A percentile compares a stretch with the other conserved stretches of the same genome.
Evolutionary conservation across 2,329 filamentous ascomycete species (phyloP).

Genomic region (Botrytis aclada): DNA sequence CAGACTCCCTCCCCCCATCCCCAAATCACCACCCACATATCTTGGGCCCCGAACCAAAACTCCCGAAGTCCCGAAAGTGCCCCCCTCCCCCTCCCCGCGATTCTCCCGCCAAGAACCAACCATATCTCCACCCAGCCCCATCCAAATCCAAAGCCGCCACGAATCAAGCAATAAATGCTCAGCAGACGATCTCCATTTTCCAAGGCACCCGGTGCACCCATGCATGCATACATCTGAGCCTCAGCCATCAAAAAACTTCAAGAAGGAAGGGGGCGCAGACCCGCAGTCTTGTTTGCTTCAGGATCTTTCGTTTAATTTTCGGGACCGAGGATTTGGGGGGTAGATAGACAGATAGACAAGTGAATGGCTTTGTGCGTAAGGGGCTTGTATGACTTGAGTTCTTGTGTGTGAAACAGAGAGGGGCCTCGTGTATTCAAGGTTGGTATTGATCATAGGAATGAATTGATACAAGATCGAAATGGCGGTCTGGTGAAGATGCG

Average conservation of each 20-base stretch:
- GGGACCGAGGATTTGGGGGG: neutral
- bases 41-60: neutral
- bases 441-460: fast-evolving
- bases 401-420: too few species aligned
- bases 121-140: too few species aligned
- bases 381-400: too few species aligned
- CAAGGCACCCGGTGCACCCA: neutral
- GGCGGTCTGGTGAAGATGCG: neutral
- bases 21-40: neutral
- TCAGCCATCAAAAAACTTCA: neutral
- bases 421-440: neutral
- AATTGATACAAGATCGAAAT: neutral
- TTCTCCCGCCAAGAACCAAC: neutral
- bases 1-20: neutral
- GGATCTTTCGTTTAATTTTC: neutral
- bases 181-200: neutral
- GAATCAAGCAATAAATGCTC: neutral
- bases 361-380: too few species aligned
- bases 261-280: fast-evolving
- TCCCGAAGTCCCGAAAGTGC: neutral
- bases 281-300: neutral
- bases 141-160: neutral
- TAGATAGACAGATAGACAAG: too few species aligned
- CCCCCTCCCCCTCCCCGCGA: neutral
- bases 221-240: neutral